phyloP scores from a whole-genome alignment of 1,284 basidiomycete genomes.

The Meripilus lineatus region DNA sequence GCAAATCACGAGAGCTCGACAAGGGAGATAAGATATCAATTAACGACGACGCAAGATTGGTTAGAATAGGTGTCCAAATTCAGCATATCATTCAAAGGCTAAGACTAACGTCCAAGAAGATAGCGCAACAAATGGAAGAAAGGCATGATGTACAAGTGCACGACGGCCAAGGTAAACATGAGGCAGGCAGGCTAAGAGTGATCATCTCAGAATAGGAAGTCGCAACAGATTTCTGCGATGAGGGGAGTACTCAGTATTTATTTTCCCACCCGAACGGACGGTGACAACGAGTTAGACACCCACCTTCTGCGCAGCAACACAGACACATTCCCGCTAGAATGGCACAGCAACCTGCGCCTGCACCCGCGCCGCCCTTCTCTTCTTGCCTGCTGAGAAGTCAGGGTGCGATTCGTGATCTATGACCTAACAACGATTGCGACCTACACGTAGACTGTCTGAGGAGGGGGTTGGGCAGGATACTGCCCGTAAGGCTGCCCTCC shows the following conservation, averaged over 20 bases:
- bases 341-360: slow-evolving; percentile 50
- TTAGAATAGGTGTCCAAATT: too few relatives aligned
- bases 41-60: too few relatives aligned
- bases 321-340: slow-evolving; percentile 68
- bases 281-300: slow-evolving; percentile 20
- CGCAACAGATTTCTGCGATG: slow-evolving; percentile 59
- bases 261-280: background rate
- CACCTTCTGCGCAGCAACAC: slow-evolving; percentile 78
- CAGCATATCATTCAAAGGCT: too few relatives aligned
- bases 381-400: slow-evolving; percentile 46
- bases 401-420: background rate
- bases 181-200: background rate
- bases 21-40: too few relatives aligned
- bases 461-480: slow-evolving; percentile 64
- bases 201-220: slow-evolving; percentile 58
- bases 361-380: slow-evolving; percentile 37
- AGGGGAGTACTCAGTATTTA: slow-evolving; percentile 5
- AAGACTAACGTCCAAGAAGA: too few relatives aligned
- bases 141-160: too few relatives aligned
- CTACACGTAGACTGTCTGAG: slow-evolving; percentile 75
- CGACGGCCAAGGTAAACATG: too few relatives aligned
- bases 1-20: too few relatives aligned
- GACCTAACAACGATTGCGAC: slow-evolving; percentile 19
- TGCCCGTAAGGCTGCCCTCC: slow-evolving; percentile 20
- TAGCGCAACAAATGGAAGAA: too few relatives aligned